phyloP scores from a whole-genome alignment of 2,329 filamentous ascomycete genomes.

The Pseudogymnoascus verrucosus region DNA sequence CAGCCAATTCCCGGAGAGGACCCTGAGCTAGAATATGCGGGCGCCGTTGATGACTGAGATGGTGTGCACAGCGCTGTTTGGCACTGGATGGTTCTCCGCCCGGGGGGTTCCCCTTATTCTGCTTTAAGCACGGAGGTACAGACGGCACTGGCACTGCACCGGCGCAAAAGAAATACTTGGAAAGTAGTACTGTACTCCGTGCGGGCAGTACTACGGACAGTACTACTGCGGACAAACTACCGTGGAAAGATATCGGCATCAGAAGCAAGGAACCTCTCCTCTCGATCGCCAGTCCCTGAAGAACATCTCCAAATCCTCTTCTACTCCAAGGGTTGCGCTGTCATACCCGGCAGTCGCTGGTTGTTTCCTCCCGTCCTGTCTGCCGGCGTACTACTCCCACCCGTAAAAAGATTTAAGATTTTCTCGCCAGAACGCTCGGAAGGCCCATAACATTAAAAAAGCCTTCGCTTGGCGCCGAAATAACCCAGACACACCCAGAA shows the following conservation, averaged over 20 bases:
- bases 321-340: neutral
- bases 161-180: neutral
- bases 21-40: conserved; percentile 4
- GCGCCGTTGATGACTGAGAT: conserved; percentile 6
- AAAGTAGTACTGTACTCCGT: neutral
- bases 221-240: neutral
- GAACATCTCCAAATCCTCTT: neutral
- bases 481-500: neutral
- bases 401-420: conserved; percentile 4
- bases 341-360: neutral
- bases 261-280: neutral
- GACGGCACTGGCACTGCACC: neutral
- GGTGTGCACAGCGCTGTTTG: neutral
- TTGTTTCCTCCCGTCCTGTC: conserved; percentile 2
- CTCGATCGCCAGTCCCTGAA: neutral
- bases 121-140: neutral
- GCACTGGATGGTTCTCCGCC: neutral
- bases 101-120: neutral
- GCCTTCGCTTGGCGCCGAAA: conserved; percentile 3
- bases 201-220: neutral
- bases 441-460: conserved; percentile 9
- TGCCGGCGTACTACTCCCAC: neutral
- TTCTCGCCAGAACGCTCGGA: conserved; percentile 4
- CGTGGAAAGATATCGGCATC: neutral
- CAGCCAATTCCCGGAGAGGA: conserved; percentile 4